Percentiles rank a stretch among this genome's conserved stretches.
Conservation (phyloP, 2,329 filamentous ascomycete species). For the Colletotrichum agaves region DNA sequence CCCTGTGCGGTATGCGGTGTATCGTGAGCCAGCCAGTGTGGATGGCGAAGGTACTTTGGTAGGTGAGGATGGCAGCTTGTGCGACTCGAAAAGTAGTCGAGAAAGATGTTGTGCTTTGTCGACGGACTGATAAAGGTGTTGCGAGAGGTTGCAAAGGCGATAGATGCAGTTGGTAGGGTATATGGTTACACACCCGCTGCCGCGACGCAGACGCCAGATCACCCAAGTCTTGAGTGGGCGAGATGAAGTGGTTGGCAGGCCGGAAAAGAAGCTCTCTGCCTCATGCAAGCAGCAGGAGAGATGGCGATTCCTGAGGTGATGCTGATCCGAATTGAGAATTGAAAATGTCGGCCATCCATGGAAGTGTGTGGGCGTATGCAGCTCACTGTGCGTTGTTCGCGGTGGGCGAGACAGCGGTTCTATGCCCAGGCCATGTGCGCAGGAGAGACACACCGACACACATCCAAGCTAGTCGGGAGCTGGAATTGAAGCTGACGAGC, state of each 20-base stretch:
- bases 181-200: neutral
- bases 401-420: neutral
- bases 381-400: neutral
- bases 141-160: too few relatives aligned
- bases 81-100: neutral
- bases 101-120: neutral
- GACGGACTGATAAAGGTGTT: too few relatives aligned
- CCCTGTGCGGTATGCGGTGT: conserved; percentile 3
- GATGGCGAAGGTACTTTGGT: neutral
- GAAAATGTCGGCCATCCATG: neutral
- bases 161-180: too few relatives aligned
- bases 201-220: conserved; percentile 11
- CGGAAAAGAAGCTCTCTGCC: conserved; percentile 4
- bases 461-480: neutral
- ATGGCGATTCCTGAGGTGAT: conserved; percentile 5
- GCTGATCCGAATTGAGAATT: conserved; percentile 2
- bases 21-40: neutral
- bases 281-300: conserved; percentile 14
- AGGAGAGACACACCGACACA: conserved; percentile 9
- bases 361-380: neutral
- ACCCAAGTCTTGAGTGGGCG: neutral
- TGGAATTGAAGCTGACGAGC: conserved; percentile 25
- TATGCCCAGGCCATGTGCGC: conserved; percentile 8
- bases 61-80: neutral
- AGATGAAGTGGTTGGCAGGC: neutral